Evolutionary conservation across 2,329 filamentous ascomycete species (phyloP).

Genomic region (Neofusicoccum kwambonambiense): DNA sequence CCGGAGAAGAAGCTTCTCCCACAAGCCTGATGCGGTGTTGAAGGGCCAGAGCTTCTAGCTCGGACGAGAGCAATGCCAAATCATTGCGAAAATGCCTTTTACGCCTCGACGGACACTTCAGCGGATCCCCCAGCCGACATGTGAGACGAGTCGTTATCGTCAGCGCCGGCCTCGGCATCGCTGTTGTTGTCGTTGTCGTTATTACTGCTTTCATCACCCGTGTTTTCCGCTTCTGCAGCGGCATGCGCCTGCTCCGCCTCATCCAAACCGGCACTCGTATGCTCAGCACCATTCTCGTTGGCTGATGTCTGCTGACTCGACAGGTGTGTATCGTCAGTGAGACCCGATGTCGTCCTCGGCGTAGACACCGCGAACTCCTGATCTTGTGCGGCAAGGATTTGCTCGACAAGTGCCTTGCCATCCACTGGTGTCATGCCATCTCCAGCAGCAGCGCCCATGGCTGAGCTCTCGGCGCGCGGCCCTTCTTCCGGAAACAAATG

Average conservation of each 20-base stretch:
- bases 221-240: slow-evolving; percentile 3
- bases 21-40: background rate
- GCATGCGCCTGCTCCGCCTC: background rate
- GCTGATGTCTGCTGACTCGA: background rate
- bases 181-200: slow-evolving; percentile 8
- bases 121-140: background rate
- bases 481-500: slow-evolving; percentile 5
- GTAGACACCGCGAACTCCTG: background rate
- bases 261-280: background rate
- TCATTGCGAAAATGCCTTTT: background rate
- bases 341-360: background rate
- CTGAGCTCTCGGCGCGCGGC: slow-evolving; percentile 10
- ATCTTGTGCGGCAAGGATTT: background rate
- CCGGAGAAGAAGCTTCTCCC: background rate
- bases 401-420: background rate
- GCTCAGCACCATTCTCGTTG: background rate
- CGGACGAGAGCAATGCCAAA: background rate
- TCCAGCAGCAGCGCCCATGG: slow-evolving; percentile 14
- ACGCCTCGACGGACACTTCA: slow-evolving; percentile 7
- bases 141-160: slow-evolving; percentile 12
- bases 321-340: background rate
- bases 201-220: slow-evolving; percentile 8
- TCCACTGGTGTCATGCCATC: background rate
- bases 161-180: slow-evolving; percentile 5
- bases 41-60: background rate